Base-by-base conservation (phyloP, 306 rosid genomes). In the Ochetophila trinervis region DNA sequence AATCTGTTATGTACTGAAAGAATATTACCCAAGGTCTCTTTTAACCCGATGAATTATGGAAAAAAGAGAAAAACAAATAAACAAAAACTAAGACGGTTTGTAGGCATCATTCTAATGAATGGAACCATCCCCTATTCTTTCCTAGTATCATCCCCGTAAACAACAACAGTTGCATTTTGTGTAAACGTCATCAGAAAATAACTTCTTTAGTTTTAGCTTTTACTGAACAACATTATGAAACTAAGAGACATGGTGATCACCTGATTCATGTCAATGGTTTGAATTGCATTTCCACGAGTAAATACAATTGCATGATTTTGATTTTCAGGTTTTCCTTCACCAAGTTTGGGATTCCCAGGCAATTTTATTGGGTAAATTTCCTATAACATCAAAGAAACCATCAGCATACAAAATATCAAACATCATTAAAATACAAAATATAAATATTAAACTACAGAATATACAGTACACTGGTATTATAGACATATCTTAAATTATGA, bases 261-360 rank as follows among this genome's bases (percentile, higher is more conserved):
- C 97, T 93, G 98, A 83, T 93, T 89, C 97, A 93, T 89, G 75
- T 93, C 98, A 72, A 93, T 89, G 60, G 98, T 87, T 81, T 93
- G 98, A 69, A 93, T 62, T 16, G 97, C 98, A 82, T 83, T 89
- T 67, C 98, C 98, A 62, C 98, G 98, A 17, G 98, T 93, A 81
- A 93, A 93, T 68, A 89, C 76, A 67, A 93, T 69, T 32, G 97
- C 98, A 74, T 93, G 98, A 68, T 93, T 93, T 76, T 93, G 98
- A 69, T 93, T 93, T 80, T 93, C 98, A 0, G 98, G 96, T 78
- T 93, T 93, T 81, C 97, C 98, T 89, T 93, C 98, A 53, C 97
- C 98, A 62, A 93, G 57, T 74, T 89, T 87, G 54, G 97, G 98
- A 78, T 89, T 77, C 53, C 97, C 98, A 16, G 98, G 94, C 75